Conservation (phyloP, 768 basidiomycete species). For the Tremella fuciformis region DNA sequence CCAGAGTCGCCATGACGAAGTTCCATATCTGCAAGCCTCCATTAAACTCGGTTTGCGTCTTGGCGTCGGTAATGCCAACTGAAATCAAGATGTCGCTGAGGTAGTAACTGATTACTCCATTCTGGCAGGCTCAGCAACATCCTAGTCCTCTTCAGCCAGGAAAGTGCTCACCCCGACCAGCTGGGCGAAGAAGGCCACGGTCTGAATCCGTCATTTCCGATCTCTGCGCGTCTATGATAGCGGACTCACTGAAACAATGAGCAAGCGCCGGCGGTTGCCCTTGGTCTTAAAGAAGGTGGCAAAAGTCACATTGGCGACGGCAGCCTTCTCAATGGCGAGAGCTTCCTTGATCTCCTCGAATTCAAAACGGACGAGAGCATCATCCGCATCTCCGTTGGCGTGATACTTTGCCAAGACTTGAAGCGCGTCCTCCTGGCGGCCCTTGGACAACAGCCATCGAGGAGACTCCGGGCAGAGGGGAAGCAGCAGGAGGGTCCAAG, state of each 20-base stretch:
- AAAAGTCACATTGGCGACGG: slow-evolving; percentile 45
- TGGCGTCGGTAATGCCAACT: slow-evolving; percentile 33
- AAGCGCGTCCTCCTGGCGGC: slow-evolving; percentile 7
- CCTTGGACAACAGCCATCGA: slow-evolving; percentile 18
- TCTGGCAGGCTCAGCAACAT: background rate
- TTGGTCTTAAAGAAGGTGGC: slow-evolving; percentile 61
- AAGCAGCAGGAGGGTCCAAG: slow-evolving; percentile 54
- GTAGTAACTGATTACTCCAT: slow-evolving; percentile 16
- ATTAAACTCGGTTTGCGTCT: slow-evolving; percentile 52
- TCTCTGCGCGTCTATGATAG: background rate
- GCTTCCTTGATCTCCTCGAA: slow-evolving; percentile 65
- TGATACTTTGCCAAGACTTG: slow-evolving; percentile 7
- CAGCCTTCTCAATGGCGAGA: slow-evolving; percentile 51
- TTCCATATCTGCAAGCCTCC: slow-evolving; percentile 63
- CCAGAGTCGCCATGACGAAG: slow-evolving; percentile 56
- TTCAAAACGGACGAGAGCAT: slow-evolving; percentile 53
- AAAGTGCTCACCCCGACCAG: no score
- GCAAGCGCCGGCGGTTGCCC: slow-evolving; percentile 57
- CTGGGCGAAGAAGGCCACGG: no score
- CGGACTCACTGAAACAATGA: slow-evolving; percentile 8
- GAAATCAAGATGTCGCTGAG: slow-evolving; percentile 63
- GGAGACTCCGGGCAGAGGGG: slow-evolving; percentile 53
- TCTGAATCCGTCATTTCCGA: no score
- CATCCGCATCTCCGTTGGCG: slow-evolving; percentile 38
- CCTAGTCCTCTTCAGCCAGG: no score